Conservation (phyloP, 768 basidiomycete species). For the Galerina marginata region DNA sequence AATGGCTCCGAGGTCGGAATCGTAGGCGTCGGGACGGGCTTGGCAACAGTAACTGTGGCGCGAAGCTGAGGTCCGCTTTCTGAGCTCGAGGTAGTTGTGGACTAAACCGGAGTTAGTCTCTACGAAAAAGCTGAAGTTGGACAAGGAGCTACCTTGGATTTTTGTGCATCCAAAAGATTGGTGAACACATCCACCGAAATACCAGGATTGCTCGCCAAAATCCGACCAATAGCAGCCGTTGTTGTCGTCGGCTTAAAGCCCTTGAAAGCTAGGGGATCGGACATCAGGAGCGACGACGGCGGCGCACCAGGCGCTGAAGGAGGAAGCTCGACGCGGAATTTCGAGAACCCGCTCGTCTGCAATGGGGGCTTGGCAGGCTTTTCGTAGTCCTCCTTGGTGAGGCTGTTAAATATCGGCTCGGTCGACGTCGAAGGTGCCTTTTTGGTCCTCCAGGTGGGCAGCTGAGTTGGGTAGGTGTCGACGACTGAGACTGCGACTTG, state of each 20-base stretch:
- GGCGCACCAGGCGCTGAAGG: neutral
- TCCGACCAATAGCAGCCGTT: conserved; percentile 15
- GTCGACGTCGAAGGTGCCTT: no score
- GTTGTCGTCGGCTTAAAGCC: conserved; percentile 18
- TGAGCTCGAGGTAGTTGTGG: no score
- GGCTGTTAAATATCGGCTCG: neutral
- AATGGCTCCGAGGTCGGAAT: conserved; percentile 21
- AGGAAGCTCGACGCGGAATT: conserved; percentile 6
- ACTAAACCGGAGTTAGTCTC: no score
- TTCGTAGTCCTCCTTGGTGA: neutral
- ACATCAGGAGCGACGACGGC: neutral
- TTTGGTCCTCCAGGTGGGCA: no score
- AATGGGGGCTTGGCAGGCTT: neutral
- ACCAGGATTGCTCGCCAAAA: conserved; percentile 20
- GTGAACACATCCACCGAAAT: conserved; percentile 22
- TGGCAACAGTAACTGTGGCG: neutral
- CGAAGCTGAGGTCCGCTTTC: no score
- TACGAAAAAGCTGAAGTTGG: no score
- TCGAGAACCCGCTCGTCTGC: conserved; percentile 2
- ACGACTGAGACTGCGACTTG: neutral
- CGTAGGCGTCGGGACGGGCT: conserved; percentile 9
- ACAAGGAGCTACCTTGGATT: no score
- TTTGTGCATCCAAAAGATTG: no score
- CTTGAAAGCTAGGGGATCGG: conserved; percentile 13
- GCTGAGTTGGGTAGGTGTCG: neutral